Percentiles rank a stretch among this genome's conserved stretches.
Evolutionary conservation across 352 stramenopile species (phyloP).

Genomic region (Phytopythium mirpurense): DNA sequence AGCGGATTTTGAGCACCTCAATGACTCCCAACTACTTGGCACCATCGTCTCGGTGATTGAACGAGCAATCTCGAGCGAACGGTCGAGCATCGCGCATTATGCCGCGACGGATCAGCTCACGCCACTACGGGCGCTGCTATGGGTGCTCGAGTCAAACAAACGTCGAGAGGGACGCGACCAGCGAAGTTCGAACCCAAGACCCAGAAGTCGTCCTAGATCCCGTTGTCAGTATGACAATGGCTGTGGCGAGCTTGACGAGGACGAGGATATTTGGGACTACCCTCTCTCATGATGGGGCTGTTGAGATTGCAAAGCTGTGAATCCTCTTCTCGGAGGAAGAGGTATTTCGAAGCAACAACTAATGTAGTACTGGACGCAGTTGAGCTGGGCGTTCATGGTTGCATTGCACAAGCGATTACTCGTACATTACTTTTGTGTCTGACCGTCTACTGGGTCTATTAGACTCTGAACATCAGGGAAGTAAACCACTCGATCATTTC

Average conservation of each 20-base stretch:
- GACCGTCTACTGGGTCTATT: too few relatives aligned
- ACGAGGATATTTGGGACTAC: slow-evolving; percentile 64
- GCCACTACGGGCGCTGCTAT: slow-evolving; percentile 53
- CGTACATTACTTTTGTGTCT: too few relatives aligned
- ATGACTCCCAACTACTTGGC: slow-evolving; percentile 7
- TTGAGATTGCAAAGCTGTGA: too few relatives aligned
- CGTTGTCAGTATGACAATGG: not conserved
- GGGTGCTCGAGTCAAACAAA: slow-evolving; percentile 40
- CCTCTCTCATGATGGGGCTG: slow-evolving; percentile 28
- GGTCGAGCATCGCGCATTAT: slow-evolving; percentile 51
- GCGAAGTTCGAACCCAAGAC: slow-evolving; percentile 12
- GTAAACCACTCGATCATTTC: too few relatives aligned
- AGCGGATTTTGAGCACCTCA: slow-evolving; percentile 36
- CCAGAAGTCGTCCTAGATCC: not conserved
- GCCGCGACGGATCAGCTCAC: slow-evolving; percentile 40
- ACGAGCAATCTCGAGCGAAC: not conserved
- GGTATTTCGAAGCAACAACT: too few relatives aligned
- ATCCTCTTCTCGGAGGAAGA: too few relatives aligned
- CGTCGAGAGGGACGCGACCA: slow-evolving; percentile 21
- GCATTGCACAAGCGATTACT: too few relatives aligned
- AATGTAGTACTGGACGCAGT: too few relatives aligned
- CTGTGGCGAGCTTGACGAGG: slow-evolving; percentile 20
- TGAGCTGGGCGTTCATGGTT: too few relatives aligned
- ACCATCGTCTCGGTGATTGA: not conserved
- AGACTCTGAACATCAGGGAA: too few relatives aligned